A percentile compares a stretch with the other conserved stretches of the same genome.
phyloP scores from a whole-genome alignment of 768 basidiomycete species.

The Ramaria sp. region DNA sequence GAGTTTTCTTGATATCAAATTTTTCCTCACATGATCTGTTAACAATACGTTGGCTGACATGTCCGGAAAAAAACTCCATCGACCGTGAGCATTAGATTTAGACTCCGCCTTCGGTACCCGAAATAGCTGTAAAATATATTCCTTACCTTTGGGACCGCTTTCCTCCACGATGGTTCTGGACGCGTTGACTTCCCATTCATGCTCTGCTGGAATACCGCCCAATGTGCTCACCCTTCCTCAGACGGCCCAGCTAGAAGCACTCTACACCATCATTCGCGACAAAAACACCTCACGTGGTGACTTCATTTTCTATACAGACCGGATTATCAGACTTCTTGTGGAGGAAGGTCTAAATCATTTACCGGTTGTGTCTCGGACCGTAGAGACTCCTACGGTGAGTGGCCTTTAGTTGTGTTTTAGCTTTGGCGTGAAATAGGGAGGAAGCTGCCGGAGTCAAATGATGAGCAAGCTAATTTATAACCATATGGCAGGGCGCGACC shows the following conservation, averaged over 20 bases:
- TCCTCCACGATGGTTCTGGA: neutral
- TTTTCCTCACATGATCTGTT: no score
- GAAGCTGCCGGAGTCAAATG: neutral
- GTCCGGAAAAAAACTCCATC: no score
- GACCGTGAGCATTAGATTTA: no score
- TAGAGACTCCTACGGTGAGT: constrained; percentile 72
- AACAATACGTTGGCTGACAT: no score
- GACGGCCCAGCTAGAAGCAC: constrained; percentile 87
- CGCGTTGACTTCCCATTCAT: constrained; percentile 23
- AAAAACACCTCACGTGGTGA: constrained; percentile 83
- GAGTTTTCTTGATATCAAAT: no score
- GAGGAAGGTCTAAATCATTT: constrained; percentile 85
- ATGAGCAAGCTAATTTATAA: neutral
- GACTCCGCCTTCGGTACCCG: no score
- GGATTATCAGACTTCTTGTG: constrained; percentile 77
- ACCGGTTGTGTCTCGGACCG: constrained; percentile 60
- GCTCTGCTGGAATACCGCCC: constrained; percentile 41
- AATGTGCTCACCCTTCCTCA: constrained; percentile 86
- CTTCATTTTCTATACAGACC: constrained; percentile 91
- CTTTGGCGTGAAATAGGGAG: neutral
- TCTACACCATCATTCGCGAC: constrained; percentile 92
- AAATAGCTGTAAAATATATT: no score
- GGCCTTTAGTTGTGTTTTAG: neutral
- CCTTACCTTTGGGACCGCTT: no score
- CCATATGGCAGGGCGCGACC: constrained; percentile 45